Base-by-base conservation (phyloP, 2,329 filamentous ascomycete genomes). In the Lojkania enalia region DNA sequence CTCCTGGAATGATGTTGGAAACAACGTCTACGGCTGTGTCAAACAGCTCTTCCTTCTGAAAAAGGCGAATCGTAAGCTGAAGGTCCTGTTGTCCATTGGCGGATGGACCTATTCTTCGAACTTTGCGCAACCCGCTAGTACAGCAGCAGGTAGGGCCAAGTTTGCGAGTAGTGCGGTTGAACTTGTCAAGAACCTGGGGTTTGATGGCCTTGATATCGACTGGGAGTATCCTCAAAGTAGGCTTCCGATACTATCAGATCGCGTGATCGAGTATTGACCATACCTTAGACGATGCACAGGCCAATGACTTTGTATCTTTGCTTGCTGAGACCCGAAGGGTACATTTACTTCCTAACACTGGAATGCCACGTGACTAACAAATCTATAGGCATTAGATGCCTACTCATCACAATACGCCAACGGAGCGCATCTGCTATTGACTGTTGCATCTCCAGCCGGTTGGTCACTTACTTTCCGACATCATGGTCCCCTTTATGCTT, bases 401-500 rank as follows among this genome's bases (percentile, higher is more conserved):
- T 77, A 77, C 57, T 69, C 72, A 13, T 48, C 63, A 11, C 48
- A 59, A 4, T 54, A 74, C 44, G 69, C 69, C 5, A 61, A 65
- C 12, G 67, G 63, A 1, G 61, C 71, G 14, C 72, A 74, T 35
- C 70, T 77, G 38, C 61, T 77, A 2, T 64, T 78, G 13, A 77
- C 73, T 2, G 68, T 73, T 14, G 75, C 76, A 7, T 72, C 69
- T 3, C 72, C 75, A 16, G 75, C 73, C 4, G 70, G 51, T 49
- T 38, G 70, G 51, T 49, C 38, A 23, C 38, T 27, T 6, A 13
- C 20, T 37, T 15, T 20, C 16, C 30, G 9, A 12, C 30, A 12
- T 7, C 30, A 11, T 33, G 7, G 16, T 12, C 30, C 15, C 30
- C 7, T 9, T n/a, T n/a, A n/a, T n/a, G n/a, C n/a, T n/a, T n/a